These are phyloP conservation scores for Ceratocystis albifundus DNA, from an alignment of 2,329 filamentous ascomycete genomes.

Conservation along the genomic window DNA sequence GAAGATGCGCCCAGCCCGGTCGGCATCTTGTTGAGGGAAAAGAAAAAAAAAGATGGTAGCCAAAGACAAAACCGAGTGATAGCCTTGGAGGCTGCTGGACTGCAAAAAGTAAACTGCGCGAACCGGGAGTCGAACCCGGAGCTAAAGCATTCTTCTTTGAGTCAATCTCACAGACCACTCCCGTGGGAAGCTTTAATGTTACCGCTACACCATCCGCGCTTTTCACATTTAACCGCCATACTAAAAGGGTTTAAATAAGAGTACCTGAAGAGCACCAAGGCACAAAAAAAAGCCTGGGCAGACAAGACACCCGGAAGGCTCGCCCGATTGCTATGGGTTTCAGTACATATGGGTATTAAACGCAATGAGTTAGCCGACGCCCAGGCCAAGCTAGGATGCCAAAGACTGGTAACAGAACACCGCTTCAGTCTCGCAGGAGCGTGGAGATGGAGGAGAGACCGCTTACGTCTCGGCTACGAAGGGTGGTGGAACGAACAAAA, in stretches of 20 bases:
- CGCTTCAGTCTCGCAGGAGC: too few species aligned
- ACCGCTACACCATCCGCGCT: conserved; percentile 25
- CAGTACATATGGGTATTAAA: background rate
- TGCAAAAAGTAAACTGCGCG: conserved; percentile 18
- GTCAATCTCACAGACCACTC: conserved; percentile 21
- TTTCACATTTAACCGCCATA: background rate
- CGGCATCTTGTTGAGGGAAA: too few species aligned
- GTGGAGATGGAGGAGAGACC: too few species aligned
- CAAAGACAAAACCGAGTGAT: background rate
- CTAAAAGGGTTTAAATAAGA: background rate
- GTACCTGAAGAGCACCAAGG: background rate
- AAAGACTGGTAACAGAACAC: too few species aligned
- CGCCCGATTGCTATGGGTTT: background rate
- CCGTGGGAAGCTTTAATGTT: conserved; percentile 25
- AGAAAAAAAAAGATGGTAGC: background rate
- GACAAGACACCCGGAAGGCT: background rate
- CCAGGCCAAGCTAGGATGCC: too few species aligned
- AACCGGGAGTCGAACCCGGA: conserved; percentile 25
- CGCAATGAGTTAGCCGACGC: too few species aligned
- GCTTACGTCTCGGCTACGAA: too few species aligned
- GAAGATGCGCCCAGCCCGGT: too few species aligned
- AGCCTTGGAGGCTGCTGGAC: background rate
- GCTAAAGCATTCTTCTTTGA: conserved; percentile 24
- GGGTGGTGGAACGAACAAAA: too few species aligned
- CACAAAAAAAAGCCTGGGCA: too few species aligned